Base-by-base conservation (phyloP, 2,329 filamentous ascomycete species). In the Ceratocystis huliohia region DNA sequence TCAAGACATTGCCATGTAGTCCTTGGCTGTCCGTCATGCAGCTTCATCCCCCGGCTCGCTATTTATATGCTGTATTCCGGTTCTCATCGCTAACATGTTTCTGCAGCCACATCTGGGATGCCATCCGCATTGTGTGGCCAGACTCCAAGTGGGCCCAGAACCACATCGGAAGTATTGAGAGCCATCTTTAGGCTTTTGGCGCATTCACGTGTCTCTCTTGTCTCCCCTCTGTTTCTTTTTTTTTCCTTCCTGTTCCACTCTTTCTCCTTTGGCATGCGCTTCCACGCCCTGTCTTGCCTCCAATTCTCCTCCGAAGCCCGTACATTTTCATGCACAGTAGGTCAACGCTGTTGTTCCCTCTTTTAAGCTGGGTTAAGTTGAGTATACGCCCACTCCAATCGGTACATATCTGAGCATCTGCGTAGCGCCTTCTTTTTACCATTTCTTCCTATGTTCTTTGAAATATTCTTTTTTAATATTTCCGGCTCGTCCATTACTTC, bases 71-170 rank as follows among this genome's bases (percentile, higher is more conserved):
- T 56, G 70, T 69, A 69, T 71, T 46, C 68, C 69, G 70, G 64
- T 70, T 69, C 20, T 15, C 33, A 48, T 64, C 63, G 63, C 44
- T 62, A 48, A 66, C 57, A 25, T 44, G 59, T 37, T 44, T 70
- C 68, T 67, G 70, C 70, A 91, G 89, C 69, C 88, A 96, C 75
- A 93, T 97, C 69, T 96, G 91, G 90, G 93, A 97, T 77, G 93
- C 91, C 30, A 86, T 99, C 74, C 85, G 88, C 68, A 81, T 88
- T 69, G 88, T 99, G 70, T 99, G 94, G 94, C 94, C 94, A 1
- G 90, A 96, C 71, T 86, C 84, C 50, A 84, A 88, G 71, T 96
- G 91, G 88, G 88, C 90, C 22, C 86, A 87, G 68, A 85, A 91
- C 72, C 28, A 68, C 25, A 81, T 85, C 75, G 81, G 85, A 68